phyloP scores from a whole-genome alignment of 495 filamentous ascomycete genomes.

The Aspergillus conjunctus region DNA sequence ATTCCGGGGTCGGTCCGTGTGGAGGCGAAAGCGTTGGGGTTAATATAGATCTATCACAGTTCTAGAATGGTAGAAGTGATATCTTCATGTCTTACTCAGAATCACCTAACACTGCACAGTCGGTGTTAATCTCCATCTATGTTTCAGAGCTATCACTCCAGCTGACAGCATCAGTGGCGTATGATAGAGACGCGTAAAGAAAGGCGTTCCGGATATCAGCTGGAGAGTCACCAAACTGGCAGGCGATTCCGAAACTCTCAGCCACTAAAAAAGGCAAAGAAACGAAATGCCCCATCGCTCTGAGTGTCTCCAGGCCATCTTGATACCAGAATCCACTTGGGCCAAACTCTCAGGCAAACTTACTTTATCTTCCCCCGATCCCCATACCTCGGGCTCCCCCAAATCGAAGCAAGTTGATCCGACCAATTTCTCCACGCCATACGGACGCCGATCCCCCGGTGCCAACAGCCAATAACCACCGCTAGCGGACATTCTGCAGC shows the following conservation, averaged over 20 bases:
- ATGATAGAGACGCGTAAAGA: too few relatives aligned
- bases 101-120: background rate
- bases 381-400: background rate
- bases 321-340: background rate
- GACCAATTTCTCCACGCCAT: background rate
- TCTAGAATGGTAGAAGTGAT: too few relatives aligned
- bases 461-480: background rate
- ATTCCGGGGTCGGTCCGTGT: conserved; percentile 46
- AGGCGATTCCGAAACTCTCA: conserved; percentile 1
- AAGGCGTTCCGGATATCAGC: conserved; percentile 1
- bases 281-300: background rate
- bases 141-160: background rate
- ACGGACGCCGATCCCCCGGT: background rate
- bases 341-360: background rate
- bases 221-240: background rate
- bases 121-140: background rate
- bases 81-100: background rate
- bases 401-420: background rate
- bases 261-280: background rate
- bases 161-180: too few relatives aligned
- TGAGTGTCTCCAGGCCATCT: too few relatives aligned
- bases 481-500: background rate
- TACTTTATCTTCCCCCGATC: background rate
- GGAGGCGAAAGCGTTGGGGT: conserved; percentile 35
- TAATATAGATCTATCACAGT: background rate